Evolutionary conservation across 805 yeast species (phyloP).

Genomic region (Wickerhamiella hasegawae): DNA sequence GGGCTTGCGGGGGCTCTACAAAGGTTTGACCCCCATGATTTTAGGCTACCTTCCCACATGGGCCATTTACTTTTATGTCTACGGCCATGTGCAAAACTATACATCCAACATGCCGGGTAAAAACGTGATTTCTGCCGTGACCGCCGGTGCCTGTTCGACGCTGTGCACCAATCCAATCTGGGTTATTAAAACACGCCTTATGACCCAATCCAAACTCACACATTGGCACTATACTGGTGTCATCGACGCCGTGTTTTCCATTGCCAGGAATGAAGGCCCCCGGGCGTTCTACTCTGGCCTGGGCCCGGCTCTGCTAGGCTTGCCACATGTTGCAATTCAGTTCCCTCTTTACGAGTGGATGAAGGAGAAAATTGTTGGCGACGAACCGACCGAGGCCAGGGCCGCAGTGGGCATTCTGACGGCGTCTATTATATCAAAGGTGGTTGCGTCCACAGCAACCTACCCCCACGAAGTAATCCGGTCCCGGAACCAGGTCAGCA

Average conservation of each 20-base stretch:
- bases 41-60: constrained; percentile 94
- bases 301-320: constrained; percentile 78
- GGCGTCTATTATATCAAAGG: constrained; percentile 71
- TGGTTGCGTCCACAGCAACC: constrained; percentile 75
- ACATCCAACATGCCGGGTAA: constrained; percentile 16
- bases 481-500: constrained; percentile 65
- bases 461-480: constrained; percentile 93
- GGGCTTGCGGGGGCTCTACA: constrained; percentile 67
- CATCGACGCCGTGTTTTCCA: constrained; percentile 63
- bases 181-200: constrained; percentile 91
- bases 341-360: constrained; percentile 84
- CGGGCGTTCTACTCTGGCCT: constrained; percentile 76
- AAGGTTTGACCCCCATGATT: constrained; percentile 85
- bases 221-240: constrained; percentile 53
- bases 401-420: constrained; percentile 27
- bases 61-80: constrained; percentile 88
- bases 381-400: constrained; percentile 13
- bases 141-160: constrained; percentile 81
- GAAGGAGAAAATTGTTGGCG: constrained; percentile 26
- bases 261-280: constrained; percentile 67
- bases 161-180: constrained; percentile 75
- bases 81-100: constrained; percentile 32
- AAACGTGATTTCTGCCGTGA: constrained; percentile 47
- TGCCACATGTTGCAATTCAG: constrained; percentile 88
- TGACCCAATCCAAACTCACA: constrained; percentile 35